A percentile compares a stretch with the other conserved stretches of the same genome.
phyloP scores from a whole-genome alignment of 441 rosid genomes.

The Adansonia gregorii region DNA sequence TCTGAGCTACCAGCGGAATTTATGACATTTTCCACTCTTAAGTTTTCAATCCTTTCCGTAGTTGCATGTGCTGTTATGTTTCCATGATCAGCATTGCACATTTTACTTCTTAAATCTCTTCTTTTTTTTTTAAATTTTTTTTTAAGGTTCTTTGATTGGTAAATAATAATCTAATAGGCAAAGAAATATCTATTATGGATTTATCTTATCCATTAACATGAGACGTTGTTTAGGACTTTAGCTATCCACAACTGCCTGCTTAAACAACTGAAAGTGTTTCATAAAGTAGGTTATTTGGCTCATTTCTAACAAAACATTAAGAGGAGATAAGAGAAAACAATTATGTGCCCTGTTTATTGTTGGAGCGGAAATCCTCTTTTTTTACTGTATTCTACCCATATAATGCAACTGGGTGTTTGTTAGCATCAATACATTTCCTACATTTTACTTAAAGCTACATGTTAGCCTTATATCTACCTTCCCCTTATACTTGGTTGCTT shows the following conservation, averaged over 20 bases:
- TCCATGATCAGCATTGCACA: background rate
- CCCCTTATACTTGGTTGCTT: background rate
- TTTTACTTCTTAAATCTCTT: background rate
- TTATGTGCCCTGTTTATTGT: background rate
- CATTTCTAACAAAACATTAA: background rate
- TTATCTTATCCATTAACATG: conserved; percentile 10
- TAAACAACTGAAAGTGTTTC: background rate
- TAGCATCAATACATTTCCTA: background rate
- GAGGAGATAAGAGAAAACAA: background rate
- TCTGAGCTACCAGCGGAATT: background rate
- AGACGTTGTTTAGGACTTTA: background rate
- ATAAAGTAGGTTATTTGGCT: background rate
- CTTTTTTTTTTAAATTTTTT: background rate
- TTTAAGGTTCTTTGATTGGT: background rate
- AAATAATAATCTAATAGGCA: conserved; percentile 5
- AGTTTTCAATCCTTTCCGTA: conserved; percentile 1
- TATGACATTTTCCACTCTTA: background rate
- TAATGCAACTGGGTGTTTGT: background rate
- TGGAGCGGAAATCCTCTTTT: background rate
- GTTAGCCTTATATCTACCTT: background rate
- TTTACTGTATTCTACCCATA: background rate
- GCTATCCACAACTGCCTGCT: background rate
- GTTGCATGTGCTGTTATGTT: background rate
- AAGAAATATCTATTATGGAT: background rate
- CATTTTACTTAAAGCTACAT: background rate